Evolutionary conservation across 2,329 filamentous ascomycete species (phyloP), one percentile per base, ranked within the genome.

Genomic region (Cordyceps cicadae): DNA sequence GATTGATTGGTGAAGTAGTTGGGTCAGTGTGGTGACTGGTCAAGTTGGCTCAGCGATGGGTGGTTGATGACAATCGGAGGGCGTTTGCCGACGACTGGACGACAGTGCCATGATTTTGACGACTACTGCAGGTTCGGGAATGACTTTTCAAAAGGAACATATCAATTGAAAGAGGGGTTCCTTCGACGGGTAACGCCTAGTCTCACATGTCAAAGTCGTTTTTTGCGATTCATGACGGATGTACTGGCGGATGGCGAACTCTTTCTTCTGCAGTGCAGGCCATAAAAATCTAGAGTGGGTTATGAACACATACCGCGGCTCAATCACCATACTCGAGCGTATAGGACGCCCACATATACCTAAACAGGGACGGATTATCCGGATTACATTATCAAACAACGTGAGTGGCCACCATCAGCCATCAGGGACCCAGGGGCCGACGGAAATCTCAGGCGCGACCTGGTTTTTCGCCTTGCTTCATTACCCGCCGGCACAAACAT

Each of bases 401-500:
- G 24, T 45, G 24, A 45, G 24, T 32, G 52, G 24, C 17, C 37
- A 34, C 34, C 34, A 24, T 24, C 4, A 4, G n/a, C n/a, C 24
- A 24, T 14, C 3, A n/a, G 32, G 2, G 41, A 8, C 6, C 41
- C 41, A 43, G 24, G 24, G 17, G n/a, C 19, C 19, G 15, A 9
- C 19, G 8, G 6, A 26, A 9, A 51, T 17, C 53, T 32, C 53
- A 21, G 29, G 34, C 53, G 24, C 15, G 17, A 19, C 53, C 26
- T 41, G 32, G 26, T 21, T 46, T 26, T 24, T 21, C 11, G 19
- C 52, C 50, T 19, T 11, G 5, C 3, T 4, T 32, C 45, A 37
- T 54, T 12, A 17, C 52, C 52, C 52, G 52, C 52, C 52, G 52
- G 52, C 52, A 43, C 19, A 54, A 54, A 24, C 52, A 54, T 54